Evolutionary conservation across 495 filamentous ascomycete species (phyloP).

Genomic region (Daldinia concentrica): DNA sequence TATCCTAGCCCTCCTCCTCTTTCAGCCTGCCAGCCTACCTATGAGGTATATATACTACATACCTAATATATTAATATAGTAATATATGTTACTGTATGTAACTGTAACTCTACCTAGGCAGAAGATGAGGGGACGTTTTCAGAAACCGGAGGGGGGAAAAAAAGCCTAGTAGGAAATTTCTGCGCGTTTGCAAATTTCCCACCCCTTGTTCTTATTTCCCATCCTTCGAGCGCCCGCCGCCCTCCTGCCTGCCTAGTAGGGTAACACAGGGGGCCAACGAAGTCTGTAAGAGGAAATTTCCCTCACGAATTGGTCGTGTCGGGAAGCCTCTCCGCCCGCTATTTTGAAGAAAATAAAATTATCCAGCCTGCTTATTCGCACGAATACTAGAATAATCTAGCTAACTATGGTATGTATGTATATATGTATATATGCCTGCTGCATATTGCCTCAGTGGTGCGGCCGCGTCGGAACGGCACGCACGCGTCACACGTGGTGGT

Average conservation of each 20-base stretch:
- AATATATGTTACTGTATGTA: neutral
- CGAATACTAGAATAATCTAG: constrained; percentile 8
- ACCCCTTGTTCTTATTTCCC: constrained; percentile 22
- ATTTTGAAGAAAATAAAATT: constrained; percentile 10
- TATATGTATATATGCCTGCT: neutral
- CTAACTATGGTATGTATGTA: too few species aligned
- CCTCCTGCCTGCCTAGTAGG: constrained; percentile 35
- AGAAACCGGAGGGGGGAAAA: neutral
- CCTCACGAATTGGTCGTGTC: constrained; percentile 18
- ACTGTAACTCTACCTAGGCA: neutral
- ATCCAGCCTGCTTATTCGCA: constrained; percentile 11
- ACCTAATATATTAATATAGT: neutral
- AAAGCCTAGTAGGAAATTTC: constrained; percentile 11
- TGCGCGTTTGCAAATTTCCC: constrained; percentile 16
- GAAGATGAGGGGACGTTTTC: neutral
- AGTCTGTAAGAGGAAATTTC: constrained; percentile 19
- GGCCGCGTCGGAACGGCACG: constrained; percentile 34
- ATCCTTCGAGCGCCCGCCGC: constrained; percentile 23
- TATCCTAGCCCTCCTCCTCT: neutral
- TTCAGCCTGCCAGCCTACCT: neutral
- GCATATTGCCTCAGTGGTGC: constrained; percentile 30
- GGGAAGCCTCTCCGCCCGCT: neutral
- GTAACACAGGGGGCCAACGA: constrained; percentile 17
- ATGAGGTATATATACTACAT: neutral
- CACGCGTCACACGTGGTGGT: constrained; percentile 20